These are phyloP conservation scores for Sarocladium oryzae DNA, from an alignment of 2,329 filamentous ascomycete genomes.

Conservation along the genomic window DNA sequence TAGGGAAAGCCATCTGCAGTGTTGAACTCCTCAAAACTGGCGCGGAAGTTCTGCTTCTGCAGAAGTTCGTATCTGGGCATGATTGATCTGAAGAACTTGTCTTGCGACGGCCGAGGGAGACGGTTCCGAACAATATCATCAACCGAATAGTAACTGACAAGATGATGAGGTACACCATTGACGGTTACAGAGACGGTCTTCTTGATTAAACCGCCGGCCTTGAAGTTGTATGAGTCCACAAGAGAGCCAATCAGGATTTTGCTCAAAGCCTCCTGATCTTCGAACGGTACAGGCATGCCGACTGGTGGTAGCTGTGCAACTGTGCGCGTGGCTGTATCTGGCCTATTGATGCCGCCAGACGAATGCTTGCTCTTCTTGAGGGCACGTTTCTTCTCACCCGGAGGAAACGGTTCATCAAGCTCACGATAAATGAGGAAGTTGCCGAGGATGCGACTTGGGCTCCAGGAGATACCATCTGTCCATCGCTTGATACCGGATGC, in stretches of 20 bases:
- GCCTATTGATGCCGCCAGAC: constrained; percentile 23
- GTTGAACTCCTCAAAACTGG: constrained; percentile 56
- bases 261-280: background rate
- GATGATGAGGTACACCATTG: constrained; percentile 69
- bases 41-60: constrained; percentile 59
- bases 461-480: constrained; percentile 91
- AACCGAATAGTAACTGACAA: constrained; percentile 84
- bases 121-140: constrained; percentile 64
- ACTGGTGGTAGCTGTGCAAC: background rate
- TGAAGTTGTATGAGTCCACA: constrained; percentile 87
- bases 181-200: constrained; percentile 83
- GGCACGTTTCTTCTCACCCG: constrained; percentile 79
- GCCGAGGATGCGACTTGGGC: constrained; percentile 75
- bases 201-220: constrained; percentile 75
- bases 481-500: constrained; percentile 88
- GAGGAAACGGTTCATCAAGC: constrained; percentile 68
- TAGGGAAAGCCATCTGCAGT: constrained; percentile 13
- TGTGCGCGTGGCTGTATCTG: background rate
- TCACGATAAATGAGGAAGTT: constrained; percentile 86
- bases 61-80: constrained; percentile 52
- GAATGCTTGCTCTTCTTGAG: constrained; percentile 50
- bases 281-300: background rate
- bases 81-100: constrained; percentile 31
- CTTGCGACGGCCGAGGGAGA: constrained; percentile 52
- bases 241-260: constrained; percentile 64